These are phyloP conservation scores for Rhazya stricta DNA, from an alignment of 257 asterid species.

Conservation along the genomic window DNA sequence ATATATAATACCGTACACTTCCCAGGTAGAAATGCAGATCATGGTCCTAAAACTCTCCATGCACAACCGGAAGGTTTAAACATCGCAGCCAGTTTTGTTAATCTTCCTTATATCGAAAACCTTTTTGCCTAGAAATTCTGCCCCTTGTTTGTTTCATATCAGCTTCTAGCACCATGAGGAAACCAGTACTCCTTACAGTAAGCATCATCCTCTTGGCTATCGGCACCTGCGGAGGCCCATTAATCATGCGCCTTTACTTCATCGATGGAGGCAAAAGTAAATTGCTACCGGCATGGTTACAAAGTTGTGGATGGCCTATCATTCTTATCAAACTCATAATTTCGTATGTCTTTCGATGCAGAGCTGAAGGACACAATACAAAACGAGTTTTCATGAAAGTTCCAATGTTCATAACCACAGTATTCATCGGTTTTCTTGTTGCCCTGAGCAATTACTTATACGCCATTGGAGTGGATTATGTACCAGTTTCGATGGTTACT, in stretches of 20 bases:
- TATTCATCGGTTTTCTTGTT: neutral
- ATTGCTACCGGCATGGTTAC: slow-evolving; percentile 8
- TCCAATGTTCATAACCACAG: neutral
- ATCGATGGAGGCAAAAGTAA: slow-evolving; percentile 10
- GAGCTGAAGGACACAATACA: neutral
- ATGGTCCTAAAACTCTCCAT: too few species aligned
- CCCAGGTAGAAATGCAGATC: too few species aligned
- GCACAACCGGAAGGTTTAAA: too few species aligned
- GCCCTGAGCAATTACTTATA: slow-evolving; percentile 3
- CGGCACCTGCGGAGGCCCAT: slow-evolving; percentile 10
- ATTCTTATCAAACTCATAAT: slow-evolving; percentile 1
- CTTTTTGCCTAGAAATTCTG: too few species aligned
- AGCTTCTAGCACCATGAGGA: neutral
- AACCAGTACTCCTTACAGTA: neutral
- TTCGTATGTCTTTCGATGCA: slow-evolving; percentile 5
- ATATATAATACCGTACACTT: too few species aligned
- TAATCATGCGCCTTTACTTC: slow-evolving; percentile 12
- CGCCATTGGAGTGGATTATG: slow-evolving; percentile 6
- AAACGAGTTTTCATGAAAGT: neutral
- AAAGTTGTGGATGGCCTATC: slow-evolving; percentile 10
- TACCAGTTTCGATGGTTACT: slow-evolving; percentile 20
- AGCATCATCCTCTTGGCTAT: slow-evolving; percentile 9
- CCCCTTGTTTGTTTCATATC: too few species aligned
- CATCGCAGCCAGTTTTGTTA: too few species aligned
- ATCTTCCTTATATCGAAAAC: too few species aligned